Evolutionary conservation across 768 basidiomycete species (phyloP).

Genomic region (Lactarius quietus): DNA sequence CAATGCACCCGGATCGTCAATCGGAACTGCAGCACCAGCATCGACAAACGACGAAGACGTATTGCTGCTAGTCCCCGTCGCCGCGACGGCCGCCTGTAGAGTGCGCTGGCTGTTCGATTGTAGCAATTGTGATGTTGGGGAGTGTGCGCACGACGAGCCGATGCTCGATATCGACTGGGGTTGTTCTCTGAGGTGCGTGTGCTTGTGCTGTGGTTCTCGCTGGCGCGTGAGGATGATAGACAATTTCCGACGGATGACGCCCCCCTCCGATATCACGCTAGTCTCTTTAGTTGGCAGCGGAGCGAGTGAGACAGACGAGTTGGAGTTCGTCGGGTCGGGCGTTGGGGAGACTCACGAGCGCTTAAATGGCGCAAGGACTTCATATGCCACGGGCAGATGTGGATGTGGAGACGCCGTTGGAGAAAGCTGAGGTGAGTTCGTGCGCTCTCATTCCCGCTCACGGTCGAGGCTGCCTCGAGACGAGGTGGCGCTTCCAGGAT

Average conservation of each 20-base stretch:
- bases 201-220: slow-evolving; percentile 21
- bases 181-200: slow-evolving; percentile 38
- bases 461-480: slow-evolving; percentile 25
- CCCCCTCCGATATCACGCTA: slow-evolving; percentile 14
- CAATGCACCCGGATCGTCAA: neutral
- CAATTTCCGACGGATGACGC: slow-evolving; percentile 31
- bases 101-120: slow-evolving; percentile 56
- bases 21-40: neutral
- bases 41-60: neutral
- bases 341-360: slow-evolving; percentile 21
- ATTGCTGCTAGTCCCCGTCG: neutral
- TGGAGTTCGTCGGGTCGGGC: slow-evolving; percentile 22
- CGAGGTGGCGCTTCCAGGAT: slow-evolving; percentile 13
- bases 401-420: neutral
- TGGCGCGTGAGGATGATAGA: slow-evolving; percentile 39
- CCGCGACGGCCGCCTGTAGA: slow-evolving; percentile 42
- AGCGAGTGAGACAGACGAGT: slow-evolving; percentile 22
- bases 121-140: slow-evolving; percentile 29
- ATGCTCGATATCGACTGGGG: slow-evolving; percentile 58
- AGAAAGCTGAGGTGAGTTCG: slow-evolving; percentile 5
- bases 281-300: neutral
- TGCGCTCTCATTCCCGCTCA: too few relatives aligned
- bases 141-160: slow-evolving; percentile 38
- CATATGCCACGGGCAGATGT: slow-evolving; percentile 29
- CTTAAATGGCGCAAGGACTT: slow-evolving; percentile 29